phyloP scores from a whole-genome alignment of 148 eudicot genomes.

The Diospyros kaki region DNA sequence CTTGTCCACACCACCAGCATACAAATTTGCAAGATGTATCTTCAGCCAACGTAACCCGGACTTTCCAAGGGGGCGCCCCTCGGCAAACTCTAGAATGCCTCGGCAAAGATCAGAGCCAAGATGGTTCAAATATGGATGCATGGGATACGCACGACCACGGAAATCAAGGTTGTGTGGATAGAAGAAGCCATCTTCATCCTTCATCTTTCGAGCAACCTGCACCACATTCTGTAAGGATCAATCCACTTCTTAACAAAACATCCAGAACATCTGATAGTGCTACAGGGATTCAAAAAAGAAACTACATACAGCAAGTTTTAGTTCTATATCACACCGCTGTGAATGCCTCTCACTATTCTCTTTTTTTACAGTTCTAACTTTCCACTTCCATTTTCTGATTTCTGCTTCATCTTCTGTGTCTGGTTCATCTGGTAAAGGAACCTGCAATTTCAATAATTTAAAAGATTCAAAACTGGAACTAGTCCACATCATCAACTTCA shows the following conservation, averaged over 20 bases:
- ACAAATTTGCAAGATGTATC: constrained; percentile 77
- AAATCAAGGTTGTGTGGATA: constrained; percentile 95
- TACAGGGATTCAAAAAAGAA: constrained; percentile 12
- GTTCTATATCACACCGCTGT: constrained; percentile 84
- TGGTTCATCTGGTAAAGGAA: constrained; percentile 69
- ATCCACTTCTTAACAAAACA: background rate
- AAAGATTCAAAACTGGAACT: constrained; percentile 3
- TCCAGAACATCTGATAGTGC: constrained; percentile 6
- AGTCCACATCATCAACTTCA: background rate
- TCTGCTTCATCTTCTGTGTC: constrained; percentile 71
- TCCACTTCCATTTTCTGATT: constrained; percentile 83
- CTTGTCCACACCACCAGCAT: constrained; percentile 86
- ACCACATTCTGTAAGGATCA: constrained; percentile 1
- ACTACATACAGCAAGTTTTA: constrained; percentile 81
- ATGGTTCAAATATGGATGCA: constrained; percentile 93
- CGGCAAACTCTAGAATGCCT: constrained; percentile 83
- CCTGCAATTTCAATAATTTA: constrained; percentile 29
- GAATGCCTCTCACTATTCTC: constrained; percentile 82
- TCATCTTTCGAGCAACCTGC: constrained; percentile 90
- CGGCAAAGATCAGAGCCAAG: constrained; percentile 95
- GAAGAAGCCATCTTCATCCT: constrained; percentile 81
- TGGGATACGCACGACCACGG: constrained; percentile 97
- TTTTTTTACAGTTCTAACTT: constrained; percentile 56
- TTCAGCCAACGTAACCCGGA: constrained; percentile 83
- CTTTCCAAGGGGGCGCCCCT: constrained; percentile 75